Conservation (phyloP, 192 early-diverging fungal species). For the Spizellomyces sp. region DNA sequence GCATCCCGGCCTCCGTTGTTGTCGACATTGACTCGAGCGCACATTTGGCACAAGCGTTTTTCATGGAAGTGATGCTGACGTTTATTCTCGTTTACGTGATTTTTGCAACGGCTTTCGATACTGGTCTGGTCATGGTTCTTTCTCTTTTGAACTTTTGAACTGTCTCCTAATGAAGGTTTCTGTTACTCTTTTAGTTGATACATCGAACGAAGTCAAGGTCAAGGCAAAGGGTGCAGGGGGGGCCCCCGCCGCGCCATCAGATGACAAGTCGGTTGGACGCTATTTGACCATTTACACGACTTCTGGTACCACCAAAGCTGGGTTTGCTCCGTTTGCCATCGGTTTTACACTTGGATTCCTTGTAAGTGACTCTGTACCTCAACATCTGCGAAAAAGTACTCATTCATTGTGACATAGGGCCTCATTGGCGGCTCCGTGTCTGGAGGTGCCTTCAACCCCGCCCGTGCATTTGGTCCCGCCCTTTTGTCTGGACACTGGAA, state of each 20-base stretch:
- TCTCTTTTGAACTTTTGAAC: neutral
- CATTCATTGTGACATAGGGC: slow-evolving; percentile 16
- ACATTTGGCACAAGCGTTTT: slow-evolving; percentile 53
- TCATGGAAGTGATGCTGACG: slow-evolving; percentile 60
- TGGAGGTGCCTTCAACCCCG: slow-evolving; percentile 65
- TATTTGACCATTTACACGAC: slow-evolving; percentile 69
- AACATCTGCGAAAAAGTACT: slow-evolving; percentile 29
- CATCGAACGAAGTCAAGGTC: slow-evolving; percentile 50
- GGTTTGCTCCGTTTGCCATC: slow-evolving; percentile 64
- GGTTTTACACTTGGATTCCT: slow-evolving; percentile 62
- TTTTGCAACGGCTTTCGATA: slow-evolving; percentile 68
- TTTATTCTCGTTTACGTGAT: slow-evolving; percentile 67
- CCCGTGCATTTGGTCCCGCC: slow-evolving; percentile 60
- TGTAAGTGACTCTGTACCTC: slow-evolving; percentile 14
- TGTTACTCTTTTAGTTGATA: slow-evolving; percentile 48
- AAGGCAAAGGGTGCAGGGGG: slow-evolving; percentile 13
- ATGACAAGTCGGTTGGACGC: slow-evolving; percentile 44
- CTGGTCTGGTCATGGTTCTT: slow-evolving; percentile 30
- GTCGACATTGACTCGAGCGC: slow-evolving; percentile 44
- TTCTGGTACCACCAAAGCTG: slow-evolving; percentile 65
- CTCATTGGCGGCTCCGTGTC: slow-evolving; percentile 60
- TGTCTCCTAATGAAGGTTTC: neutral
- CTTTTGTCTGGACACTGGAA: slow-evolving; percentile 55
- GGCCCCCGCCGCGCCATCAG: slow-evolving; percentile 7
- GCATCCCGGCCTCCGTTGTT: slow-evolving; percentile 45